Evolutionary conservation across 441 rosid genomes (phyloP), one percentile per base, ranked within the genome.

Genomic region (Pelargonium fulgidum): DNA sequence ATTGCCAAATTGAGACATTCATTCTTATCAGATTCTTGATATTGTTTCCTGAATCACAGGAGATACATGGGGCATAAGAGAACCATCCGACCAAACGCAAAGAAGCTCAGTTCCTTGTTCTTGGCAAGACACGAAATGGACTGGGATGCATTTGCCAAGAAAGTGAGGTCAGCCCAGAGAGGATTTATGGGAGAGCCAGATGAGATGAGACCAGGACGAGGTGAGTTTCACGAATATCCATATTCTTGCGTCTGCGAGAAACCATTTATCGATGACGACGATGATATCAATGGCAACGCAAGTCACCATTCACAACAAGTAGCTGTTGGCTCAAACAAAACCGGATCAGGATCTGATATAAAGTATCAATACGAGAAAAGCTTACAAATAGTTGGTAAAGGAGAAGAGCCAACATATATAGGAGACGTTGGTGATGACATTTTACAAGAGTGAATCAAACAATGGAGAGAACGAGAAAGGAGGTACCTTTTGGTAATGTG

Each of bases 131-230:
- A 83, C 9, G 73, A 67, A 78, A 92, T 90, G 95, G 87, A 81
- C 66, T 92, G 94, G 98, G 86, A 86, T 58, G 79, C 89, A 13
- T 90, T 94, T 62, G 78, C 96, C 70, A 88, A 77, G 73, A 92
- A 85, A 77, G 93, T 94, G 39, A 94, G 87, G 80, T 80, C 89
- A 5, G 80, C 81, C 75, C 97, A 94, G 77, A 92, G 92, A 73
- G 99, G 97, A 74, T 94, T 87, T 79, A 86, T 92, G 95, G 99
- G 99, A 42, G 98, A 94, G 81, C 99, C 98, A 0, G 89, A 90
- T 73, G 95, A 92, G 79, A 75, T 88, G 83, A 92, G 81, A 79
- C 89, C 87, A 45, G 96, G 98, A 68, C 82, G 91, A 2, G 91
- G 96, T 22, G 97, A 94, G 77, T 90, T 91, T 77, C 93, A 89